Conservation (phyloP, 2,329 filamentous ascomycete genomes). For the Calonectria montana region DNA sequence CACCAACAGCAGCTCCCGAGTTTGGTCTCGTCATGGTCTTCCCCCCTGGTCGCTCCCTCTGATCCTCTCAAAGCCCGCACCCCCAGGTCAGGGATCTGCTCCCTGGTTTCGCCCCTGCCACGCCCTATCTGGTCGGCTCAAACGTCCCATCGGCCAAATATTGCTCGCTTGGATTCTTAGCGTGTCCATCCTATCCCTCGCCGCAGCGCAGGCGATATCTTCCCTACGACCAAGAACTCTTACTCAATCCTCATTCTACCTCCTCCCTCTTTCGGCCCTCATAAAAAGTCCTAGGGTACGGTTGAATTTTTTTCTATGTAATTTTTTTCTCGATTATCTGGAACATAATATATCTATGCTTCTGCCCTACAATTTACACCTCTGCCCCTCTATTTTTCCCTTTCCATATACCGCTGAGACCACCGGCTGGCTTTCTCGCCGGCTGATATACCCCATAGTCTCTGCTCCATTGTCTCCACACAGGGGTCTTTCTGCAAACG, state of each 20-base stretch:
- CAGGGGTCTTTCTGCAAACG: conserved; percentile 37
- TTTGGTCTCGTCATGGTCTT: conserved; percentile 21
- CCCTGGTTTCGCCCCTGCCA: conserved; percentile 42
- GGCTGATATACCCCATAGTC: conserved; percentile 42
- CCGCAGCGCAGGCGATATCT: conserved; percentile 32
- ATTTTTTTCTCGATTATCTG: background rate
- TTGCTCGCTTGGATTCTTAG: conserved; percentile 41
- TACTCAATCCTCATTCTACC: conserved; percentile 10
- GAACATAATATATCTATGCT: background rate
- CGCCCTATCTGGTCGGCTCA: conserved; percentile 40
- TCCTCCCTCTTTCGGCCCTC: conserved; percentile 13
- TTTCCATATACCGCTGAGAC: conserved; percentile 12
- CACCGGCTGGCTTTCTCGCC: conserved; percentile 13
- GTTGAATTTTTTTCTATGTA: background rate
- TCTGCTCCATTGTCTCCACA: conserved; percentile 36
- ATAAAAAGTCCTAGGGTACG: conserved; percentile 14
- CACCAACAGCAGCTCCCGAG: conserved; percentile 41
- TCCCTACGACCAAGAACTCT: conserved; percentile 20
- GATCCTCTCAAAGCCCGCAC: conserved; percentile 28
- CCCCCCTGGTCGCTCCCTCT: conserved; percentile 36
- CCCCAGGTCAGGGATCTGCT: conserved; percentile 38
- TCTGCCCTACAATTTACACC: conserved; percentile 4
- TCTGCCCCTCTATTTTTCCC: background rate
- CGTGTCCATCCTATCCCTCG: conserved; percentile 32
- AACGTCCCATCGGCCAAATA: conserved; percentile 45